phyloP scores from a whole-genome alignment of 2,329 filamentous ascomycete genomes.

The Alternaria postmessia region DNA sequence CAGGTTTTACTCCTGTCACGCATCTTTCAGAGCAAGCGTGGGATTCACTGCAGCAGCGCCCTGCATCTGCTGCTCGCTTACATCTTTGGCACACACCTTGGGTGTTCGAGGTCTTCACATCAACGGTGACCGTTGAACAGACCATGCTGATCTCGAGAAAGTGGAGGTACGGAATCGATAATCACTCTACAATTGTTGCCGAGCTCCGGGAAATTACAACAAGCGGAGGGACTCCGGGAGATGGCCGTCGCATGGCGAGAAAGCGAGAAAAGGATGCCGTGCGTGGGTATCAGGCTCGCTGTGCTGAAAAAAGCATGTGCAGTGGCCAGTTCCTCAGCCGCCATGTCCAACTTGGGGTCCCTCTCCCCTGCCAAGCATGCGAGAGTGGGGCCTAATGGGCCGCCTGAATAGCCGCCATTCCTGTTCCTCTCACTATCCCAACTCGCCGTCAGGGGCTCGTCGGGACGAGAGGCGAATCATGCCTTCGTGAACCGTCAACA shows the following conservation, averaged over 20 bases:
- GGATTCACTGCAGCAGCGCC: constrained; percentile 16
- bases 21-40: constrained; percentile 13
- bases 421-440: constrained; percentile 36
- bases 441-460: constrained; percentile 33
- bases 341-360: constrained; percentile 14
- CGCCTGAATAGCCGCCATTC: constrained; percentile 21
- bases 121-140: neutral
- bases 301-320: constrained; percentile 14
- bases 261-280: constrained; percentile 4
- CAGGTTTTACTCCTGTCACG: constrained; percentile 25
- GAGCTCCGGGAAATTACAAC: constrained; percentile 7
- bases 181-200: neutral
- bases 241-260: constrained; percentile 6
- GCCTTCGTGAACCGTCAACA: constrained; percentile 18
- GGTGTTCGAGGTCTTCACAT: neutral
- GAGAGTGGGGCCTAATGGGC: constrained; percentile 20
- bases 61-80: neutral
- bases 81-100: constrained; percentile 5
- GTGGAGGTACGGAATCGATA: neutral
- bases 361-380: constrained; percentile 44
- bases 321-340: constrained; percentile 15
- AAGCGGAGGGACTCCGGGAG: constrained; percentile 14
- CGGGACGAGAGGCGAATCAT: constrained; percentile 36
- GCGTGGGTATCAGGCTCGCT: constrained; percentile 1
- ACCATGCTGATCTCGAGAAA: neutral